Percentiles rank a stretch among this genome's conserved stretches.
These are phyloP conservation scores for Ophiocordyceps camponoti-saundersi DNA, from an alignment of 2,329 filamentous ascomycete genomes.

Conservation along the genomic window DNA sequence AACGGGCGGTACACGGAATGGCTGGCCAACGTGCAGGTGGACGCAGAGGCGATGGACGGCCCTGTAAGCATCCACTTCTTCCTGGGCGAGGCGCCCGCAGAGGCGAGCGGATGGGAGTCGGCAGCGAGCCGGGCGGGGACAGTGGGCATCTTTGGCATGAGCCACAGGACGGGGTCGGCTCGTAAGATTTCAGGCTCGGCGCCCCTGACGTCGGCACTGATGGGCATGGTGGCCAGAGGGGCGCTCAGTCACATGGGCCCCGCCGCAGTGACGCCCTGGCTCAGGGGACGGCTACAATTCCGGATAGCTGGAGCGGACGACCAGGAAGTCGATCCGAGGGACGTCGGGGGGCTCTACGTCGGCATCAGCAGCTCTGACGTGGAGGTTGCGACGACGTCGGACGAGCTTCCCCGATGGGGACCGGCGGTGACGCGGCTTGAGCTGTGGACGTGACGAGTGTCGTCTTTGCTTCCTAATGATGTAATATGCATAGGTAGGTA, in stretches of 20 bases:
- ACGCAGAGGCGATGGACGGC: constrained; percentile 40
- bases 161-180: constrained; percentile 13
- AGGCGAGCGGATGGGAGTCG: constrained; percentile 30
- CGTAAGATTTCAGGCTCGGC: constrained; percentile 29
- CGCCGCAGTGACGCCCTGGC: constrained; percentile 20
- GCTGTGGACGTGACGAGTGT: constrained; percentile 7
- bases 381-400: constrained; percentile 5
- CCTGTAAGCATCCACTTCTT: constrained; percentile 53
- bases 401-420: constrained; percentile 14
- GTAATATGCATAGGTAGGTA: neutral
- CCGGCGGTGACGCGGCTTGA: constrained; percentile 6
- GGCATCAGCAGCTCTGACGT: constrained; percentile 14
- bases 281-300: constrained; percentile 20
- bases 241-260: constrained; percentile 20
- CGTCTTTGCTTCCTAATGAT: no score
- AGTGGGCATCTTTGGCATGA: constrained; percentile 36
- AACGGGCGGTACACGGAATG: constrained; percentile 41
- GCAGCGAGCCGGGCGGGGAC: constrained; percentile 43
- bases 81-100: constrained; percentile 32
- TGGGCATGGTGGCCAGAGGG: constrained; percentile 16
- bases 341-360: constrained; percentile 13
- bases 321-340: constrained; percentile 7
- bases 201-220: constrained; percentile 31
- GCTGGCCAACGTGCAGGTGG: constrained; percentile 47
- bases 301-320: constrained; percentile 11